Conservation (phyloP, 2,329 filamentous ascomycete genomes). For the Aspergillus neoniger region DNA sequence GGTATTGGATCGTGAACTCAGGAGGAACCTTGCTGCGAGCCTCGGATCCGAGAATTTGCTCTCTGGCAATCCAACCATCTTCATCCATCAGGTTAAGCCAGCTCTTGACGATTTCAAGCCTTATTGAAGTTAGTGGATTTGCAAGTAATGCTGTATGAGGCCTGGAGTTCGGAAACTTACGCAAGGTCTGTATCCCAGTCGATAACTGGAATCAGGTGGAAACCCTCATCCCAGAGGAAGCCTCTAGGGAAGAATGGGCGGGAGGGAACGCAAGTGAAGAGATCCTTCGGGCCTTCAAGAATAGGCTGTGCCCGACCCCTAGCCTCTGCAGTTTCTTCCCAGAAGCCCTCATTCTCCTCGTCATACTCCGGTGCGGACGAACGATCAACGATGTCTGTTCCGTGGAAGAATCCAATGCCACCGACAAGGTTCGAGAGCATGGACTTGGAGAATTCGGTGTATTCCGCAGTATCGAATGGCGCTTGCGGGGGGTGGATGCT, state of each 20-base stretch:
- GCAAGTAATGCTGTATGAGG: not conserved
- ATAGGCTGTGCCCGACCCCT: slow-evolving; percentile 67
- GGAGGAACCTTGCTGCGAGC: slow-evolving; percentile 90
- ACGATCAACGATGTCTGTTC: slow-evolving; percentile 82
- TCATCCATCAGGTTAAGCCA: slow-evolving; percentile 97
- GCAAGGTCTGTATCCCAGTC: slow-evolving; percentile 94
- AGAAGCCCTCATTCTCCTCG: slow-evolving; percentile 92
- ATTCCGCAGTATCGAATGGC: slow-evolving; percentile 73
- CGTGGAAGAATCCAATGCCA: slow-evolving; percentile 93
- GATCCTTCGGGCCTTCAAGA: slow-evolving; percentile 78
- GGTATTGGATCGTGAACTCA: slow-evolving; percentile 94
- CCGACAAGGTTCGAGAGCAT: slow-evolving; percentile 94
- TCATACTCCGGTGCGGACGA: slow-evolving; percentile 92
- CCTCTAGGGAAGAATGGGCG: slow-evolving; percentile 94
- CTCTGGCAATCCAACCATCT: slow-evolving; percentile 94
- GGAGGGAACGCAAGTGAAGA: slow-evolving; percentile 90
- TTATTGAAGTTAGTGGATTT: slow-evolving; percentile 29
- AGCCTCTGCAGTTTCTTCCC: slow-evolving; percentile 85
- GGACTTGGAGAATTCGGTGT: slow-evolving; percentile 77
- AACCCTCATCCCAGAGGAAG: slow-evolving; percentile 98
- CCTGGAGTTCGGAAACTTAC: slow-evolving; percentile 34
- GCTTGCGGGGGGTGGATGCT: slow-evolving; percentile 70
- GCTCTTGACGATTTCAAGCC: slow-evolving; percentile 80
- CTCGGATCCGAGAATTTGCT: slow-evolving; percentile 90
- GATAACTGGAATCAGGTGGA: slow-evolving; percentile 85